A percentile compares a stretch with the other conserved stretches of the same genome.
phyloP scores from a whole-genome alignment of 2,329 filamentous ascomycete species.

The Penicillium sp. region DNA sequence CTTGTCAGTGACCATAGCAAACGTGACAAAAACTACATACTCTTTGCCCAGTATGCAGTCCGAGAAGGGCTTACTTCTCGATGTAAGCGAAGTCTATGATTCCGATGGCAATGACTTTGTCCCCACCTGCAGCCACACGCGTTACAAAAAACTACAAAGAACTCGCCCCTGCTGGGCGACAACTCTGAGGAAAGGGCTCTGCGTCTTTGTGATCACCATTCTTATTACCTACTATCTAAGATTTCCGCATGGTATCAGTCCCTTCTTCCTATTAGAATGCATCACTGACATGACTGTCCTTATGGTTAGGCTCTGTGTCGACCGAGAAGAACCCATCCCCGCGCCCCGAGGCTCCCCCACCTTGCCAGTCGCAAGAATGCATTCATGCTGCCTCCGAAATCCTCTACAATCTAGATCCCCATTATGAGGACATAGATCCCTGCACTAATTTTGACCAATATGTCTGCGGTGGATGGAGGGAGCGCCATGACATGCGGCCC shows the following conservation, averaged over 20 bases:
- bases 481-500: conserved; percentile 61
- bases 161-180: conserved; percentile 6
- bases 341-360: conserved; percentile 16
- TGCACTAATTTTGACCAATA: conserved; percentile 68
- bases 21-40: conserved; percentile 6
- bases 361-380: conserved; percentile 60
- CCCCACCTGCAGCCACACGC: background rate
- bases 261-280: background rate
- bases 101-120: conserved; percentile 4
- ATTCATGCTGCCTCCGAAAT: conserved; percentile 62
- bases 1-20: conserved; percentile 9
- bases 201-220: conserved; percentile 4
- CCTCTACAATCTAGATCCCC: conserved; percentile 59
- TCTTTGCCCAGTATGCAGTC: background rate
- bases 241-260: conserved; percentile 3
- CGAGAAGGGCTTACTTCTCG: conserved; percentile 8
- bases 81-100: background rate
- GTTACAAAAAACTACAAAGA: conserved; percentile 4
- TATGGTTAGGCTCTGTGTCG: background rate
- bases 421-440: conserved; percentile 63
- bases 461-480: conserved; percentile 65
- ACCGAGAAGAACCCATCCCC: conserved; percentile 11
- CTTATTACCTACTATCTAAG: conserved; percentile 9
- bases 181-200: conserved; percentile 6
- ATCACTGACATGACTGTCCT: background rate